phyloP scores from a whole-genome alignment of 2,329 filamentous ascomycete genomes.

The Fusarium miscanthi region DNA sequence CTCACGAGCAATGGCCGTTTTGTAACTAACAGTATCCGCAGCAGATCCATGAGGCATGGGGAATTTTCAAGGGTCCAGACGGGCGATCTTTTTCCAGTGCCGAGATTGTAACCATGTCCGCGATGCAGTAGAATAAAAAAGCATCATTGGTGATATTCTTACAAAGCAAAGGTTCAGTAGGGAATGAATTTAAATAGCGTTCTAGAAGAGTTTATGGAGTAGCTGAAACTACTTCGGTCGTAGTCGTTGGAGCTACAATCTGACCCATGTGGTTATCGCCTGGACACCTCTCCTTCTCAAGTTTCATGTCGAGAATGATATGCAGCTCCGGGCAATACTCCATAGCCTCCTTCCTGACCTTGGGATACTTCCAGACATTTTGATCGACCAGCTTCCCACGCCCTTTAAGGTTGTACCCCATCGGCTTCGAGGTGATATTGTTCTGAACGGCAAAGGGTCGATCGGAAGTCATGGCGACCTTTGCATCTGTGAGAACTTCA shows the following conservation, averaged over 20 bases:
- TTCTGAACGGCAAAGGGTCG: not conserved
- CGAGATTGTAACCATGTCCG: too few species aligned
- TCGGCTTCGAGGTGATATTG: not conserved
- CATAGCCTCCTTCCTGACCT: not conserved
- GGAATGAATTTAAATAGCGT: fast-evolving
- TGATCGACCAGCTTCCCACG: not conserved
- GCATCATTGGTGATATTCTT: too few species aligned
- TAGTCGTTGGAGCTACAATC: not conserved
- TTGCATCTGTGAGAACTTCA: not conserved
- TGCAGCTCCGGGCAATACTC: not conserved
- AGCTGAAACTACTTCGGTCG: not conserved
- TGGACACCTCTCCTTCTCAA: not conserved
- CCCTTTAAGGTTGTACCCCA: not conserved
- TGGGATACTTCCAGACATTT: not conserved
- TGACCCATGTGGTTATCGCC: not conserved
- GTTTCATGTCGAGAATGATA: not conserved
- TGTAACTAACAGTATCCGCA: too few species aligned
- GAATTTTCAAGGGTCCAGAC: too few species aligned
- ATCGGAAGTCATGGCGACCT: not conserved
- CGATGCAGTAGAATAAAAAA: too few species aligned
- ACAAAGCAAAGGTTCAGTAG: too few species aligned
- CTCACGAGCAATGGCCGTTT: too few species aligned
- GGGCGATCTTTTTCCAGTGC: too few species aligned
- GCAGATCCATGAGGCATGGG: too few species aligned
- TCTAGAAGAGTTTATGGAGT: not conserved